Evolutionary conservation across 192 early-diverging fungal species (phyloP).

Genomic region (Coemansia sp.): DNA sequence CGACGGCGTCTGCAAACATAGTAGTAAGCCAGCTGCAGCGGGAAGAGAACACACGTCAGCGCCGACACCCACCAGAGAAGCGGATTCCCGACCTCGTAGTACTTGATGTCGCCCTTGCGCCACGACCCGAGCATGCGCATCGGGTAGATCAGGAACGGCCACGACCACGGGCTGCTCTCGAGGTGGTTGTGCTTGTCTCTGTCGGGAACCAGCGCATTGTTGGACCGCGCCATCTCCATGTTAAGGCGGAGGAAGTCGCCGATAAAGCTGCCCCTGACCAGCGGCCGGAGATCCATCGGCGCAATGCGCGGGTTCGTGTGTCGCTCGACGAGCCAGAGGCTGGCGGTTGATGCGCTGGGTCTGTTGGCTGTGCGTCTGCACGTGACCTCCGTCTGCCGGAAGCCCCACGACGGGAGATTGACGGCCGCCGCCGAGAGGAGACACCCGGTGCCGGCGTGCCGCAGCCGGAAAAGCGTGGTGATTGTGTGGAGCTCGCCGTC

Average conservation of each 20-base stretch:
- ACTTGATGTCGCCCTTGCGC: slow-evolving; percentile 68
- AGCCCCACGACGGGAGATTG: slow-evolving; percentile 83
- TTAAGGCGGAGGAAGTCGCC: slow-evolving; percentile 35
- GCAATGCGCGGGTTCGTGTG: slow-evolving; percentile 17
- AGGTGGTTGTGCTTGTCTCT: slow-evolving; percentile 54
- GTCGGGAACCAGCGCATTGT: slow-evolving; percentile 43
- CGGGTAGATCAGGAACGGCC: slow-evolving; percentile 83
- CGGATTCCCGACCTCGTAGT: slow-evolving; percentile 89
- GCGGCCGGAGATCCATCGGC: slow-evolving; percentile 19
- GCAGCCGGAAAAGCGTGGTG: slow-evolving; percentile 63
- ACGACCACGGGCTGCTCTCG: slow-evolving; percentile 66
- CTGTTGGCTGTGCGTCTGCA: slow-evolving; percentile 74
- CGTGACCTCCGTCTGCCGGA: slow-evolving; percentile 83
- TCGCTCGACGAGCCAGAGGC: slow-evolving; percentile 50
- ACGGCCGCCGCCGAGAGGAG: slow-evolving; percentile 69
- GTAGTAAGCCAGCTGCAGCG: slow-evolving; percentile 15
- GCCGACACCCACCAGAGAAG: slow-evolving; percentile 78
- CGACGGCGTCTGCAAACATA: slow-evolving; percentile 17
- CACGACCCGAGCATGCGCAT: slow-evolving; percentile 86
- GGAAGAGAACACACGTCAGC: slow-evolving; percentile 16
- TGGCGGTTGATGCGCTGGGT: slow-evolving; percentile 32
- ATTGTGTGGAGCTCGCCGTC: slow-evolving; percentile 53
- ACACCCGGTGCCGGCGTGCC: slow-evolving; percentile 74
- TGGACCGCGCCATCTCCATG: slow-evolving; percentile 38
- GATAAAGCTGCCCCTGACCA: slow-evolving; percentile 15